Percentiles rank a stretch among this genome's conserved stretches.
Evolutionary conservation across 1,139 yeast species (phyloP).

Genomic region (Suhomyces panamericanus): DNA sequence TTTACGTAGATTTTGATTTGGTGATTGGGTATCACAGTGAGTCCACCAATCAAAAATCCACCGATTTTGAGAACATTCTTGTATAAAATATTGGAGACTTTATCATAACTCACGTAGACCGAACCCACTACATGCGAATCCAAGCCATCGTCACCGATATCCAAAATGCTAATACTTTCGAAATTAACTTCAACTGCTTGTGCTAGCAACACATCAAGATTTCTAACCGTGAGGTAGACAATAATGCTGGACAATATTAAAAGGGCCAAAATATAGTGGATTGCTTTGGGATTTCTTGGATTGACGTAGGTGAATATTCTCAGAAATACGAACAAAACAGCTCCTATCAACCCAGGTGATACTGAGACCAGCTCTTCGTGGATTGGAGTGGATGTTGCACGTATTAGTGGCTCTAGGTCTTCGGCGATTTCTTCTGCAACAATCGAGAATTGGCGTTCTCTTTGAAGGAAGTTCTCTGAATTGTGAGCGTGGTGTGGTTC

Average conservation of each 20-base stretch:
- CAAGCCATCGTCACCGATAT: conserved; percentile 27
- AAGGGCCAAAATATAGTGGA: conserved; percentile 17
- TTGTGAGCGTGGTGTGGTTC: too few species aligned
- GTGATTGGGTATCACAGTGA: conserved; percentile 25
- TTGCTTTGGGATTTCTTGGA: conserved; percentile 19
- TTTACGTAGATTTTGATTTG: conserved; percentile 25
- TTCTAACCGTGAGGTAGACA: conserved; percentile 20
- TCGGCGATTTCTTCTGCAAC: conserved; percentile 8
- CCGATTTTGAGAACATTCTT: conserved; percentile 22
- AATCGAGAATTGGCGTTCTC: background rate
- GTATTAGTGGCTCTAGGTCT: conserved; percentile 8
- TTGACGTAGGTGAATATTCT: conserved; percentile 3
- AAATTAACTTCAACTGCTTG: conserved; percentile 24
- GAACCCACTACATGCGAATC: conserved; percentile 27
- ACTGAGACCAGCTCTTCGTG: background rate
- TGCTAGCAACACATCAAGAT: conserved; percentile 17
- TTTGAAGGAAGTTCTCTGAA: too few species aligned
- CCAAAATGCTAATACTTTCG: conserved; percentile 20
- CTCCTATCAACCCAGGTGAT: background rate
- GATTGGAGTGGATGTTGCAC: conserved; percentile 2
- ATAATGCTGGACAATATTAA: conserved; percentile 18
- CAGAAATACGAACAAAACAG: background rate
- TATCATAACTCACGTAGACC: conserved; percentile 27
- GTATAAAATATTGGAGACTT: conserved; percentile 22
- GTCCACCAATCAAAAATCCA: conserved; percentile 25